Base-by-base conservation (phyloP, 352 stramenopile genomes). In the Halophytophthora batemanensis region DNA sequence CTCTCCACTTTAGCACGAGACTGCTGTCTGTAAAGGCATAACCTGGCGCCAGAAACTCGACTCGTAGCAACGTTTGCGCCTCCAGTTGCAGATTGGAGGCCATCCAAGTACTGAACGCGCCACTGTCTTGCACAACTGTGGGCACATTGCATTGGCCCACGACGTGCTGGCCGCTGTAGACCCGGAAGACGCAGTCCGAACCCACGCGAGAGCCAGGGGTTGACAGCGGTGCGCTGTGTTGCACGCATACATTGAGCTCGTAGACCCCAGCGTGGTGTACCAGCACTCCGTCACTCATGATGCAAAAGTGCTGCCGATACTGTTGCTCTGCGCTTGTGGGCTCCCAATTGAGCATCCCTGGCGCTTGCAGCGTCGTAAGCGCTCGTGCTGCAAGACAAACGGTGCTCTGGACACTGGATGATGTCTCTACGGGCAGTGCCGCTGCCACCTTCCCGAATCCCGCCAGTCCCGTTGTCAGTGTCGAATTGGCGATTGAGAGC, bases 301-400 rank as follows among this genome's bases (percentile, higher is more conserved):
- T 38, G 5, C 29, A 31, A 45, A 73, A 61, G 8, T 55, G 42
- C 4, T 33, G n/a, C n/a, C n/a, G n/a, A n/a, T n/a, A 44, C 21
- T 52, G 50, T 12, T 53, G 56, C n/a, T 60, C 18, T 28, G 52
- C 45, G 10, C 40, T 50, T 12, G 57, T 45, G 12, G 51, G 54
- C 36, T 78, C 69, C 69, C 69, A 78, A 36, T 75, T 78, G 18
- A 74, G 37, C 23, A 53, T 56, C 0, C 58, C 60, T 11, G 50
- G 57, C 11, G 61, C 62, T 51, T 70, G 44, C 10, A 78, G 53
- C 2, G 46, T 63, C 21, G 47, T 70, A 6, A 70, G 52, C 18
- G 60, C 40, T 49, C 56, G 53, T 28, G 45, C 55, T 7, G 52
- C 58, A 11, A 73, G 31, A 8, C 25, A 17, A 21, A 17, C 48